A percentile compares a stretch with the other conserved stretches of the same genome.
phyloP scores from a whole-genome alignment of 169 alveolate genomes.

The Plasmodium gonderi region DNA sequence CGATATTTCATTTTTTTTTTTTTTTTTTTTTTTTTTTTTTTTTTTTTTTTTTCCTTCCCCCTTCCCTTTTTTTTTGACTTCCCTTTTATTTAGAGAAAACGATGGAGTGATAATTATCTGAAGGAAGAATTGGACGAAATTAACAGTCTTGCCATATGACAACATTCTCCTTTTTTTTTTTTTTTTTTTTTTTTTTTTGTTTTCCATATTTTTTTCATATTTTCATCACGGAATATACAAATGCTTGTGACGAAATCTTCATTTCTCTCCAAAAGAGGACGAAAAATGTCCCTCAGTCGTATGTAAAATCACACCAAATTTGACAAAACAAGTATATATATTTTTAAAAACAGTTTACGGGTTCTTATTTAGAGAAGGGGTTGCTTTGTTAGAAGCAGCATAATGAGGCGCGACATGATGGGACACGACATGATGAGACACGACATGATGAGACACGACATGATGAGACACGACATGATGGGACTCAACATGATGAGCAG shows the following conservation, averaged over 20 bases:
- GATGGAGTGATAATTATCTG: slow-evolving; percentile 54
- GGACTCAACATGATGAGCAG: too few relatives aligned
- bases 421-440: too few relatives aligned
- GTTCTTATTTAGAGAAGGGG: too few relatives aligned
- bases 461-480: too few relatives aligned
- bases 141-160: slow-evolving; percentile 4
- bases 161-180: neutral
- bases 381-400: too few relatives aligned
- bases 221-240: neutral
- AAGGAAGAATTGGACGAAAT: slow-evolving; percentile 44
- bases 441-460: too few relatives aligned
- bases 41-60: neutral
- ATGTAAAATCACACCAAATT: too few relatives aligned
- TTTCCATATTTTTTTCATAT: neutral
- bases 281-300: neutral
- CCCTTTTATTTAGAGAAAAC: neutral
- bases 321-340: too few relatives aligned
- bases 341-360: too few relatives aligned
- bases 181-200: neutral
- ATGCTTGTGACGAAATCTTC: neutral
- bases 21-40: too few relatives aligned
- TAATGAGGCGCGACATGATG: too few relatives aligned
- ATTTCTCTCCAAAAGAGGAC: neutral
- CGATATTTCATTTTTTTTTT: too few relatives aligned
- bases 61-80: neutral